Evolutionary conservation across 1,284 basidiomycete genomes (phyloP).

Genomic region (Xerocomus nothofagi): DNA sequence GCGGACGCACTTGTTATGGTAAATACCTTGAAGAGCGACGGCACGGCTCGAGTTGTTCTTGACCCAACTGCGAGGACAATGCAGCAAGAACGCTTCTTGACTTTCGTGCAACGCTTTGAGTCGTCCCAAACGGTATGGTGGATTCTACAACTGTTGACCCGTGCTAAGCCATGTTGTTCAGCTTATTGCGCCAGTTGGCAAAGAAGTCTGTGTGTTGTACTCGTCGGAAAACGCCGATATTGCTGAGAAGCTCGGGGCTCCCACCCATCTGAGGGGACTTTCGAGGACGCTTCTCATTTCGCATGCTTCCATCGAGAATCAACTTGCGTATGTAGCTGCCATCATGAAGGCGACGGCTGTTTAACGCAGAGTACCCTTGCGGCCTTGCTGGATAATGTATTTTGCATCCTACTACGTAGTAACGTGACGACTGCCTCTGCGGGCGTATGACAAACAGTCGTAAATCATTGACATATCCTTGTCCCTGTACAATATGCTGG

Average conservation of each 20-base stretch:
- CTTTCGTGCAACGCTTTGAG: constrained; percentile 46
- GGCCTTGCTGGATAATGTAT: no score
- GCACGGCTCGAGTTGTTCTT: constrained; percentile 46
- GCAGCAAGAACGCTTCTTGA: constrained; percentile 44
- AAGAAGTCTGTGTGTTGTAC: constrained; percentile 52
- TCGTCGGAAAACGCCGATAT: constrained; percentile 46
- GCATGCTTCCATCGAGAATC: constrained; percentile 35
- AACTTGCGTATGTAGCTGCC: constrained; percentile 36
- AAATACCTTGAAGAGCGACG: constrained; percentile 49
- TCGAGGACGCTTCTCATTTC: constrained; percentile 37
- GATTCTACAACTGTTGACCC: constrained; percentile 8
- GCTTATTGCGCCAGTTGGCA: constrained; percentile 53
- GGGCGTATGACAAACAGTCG: constrained; percentile 16
- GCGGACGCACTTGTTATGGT: constrained; percentile 47
- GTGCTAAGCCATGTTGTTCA: constrained; percentile 27
- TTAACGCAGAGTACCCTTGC: constrained; percentile 6
- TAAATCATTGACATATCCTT: constrained; percentile 16
- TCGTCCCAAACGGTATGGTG: constrained; percentile 50
- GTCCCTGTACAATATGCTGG: constrained; percentile 41
- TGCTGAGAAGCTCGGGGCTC: constrained; percentile 43
- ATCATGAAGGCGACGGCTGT: constrained; percentile 26
- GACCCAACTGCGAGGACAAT: constrained; percentile 39
- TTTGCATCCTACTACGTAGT: neutral
- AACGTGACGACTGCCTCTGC: constrained; percentile 1
- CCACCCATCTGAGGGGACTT: constrained; percentile 35